Conservation (phyloP, 306 rosid genomes). For the Quercus alba region DNA sequence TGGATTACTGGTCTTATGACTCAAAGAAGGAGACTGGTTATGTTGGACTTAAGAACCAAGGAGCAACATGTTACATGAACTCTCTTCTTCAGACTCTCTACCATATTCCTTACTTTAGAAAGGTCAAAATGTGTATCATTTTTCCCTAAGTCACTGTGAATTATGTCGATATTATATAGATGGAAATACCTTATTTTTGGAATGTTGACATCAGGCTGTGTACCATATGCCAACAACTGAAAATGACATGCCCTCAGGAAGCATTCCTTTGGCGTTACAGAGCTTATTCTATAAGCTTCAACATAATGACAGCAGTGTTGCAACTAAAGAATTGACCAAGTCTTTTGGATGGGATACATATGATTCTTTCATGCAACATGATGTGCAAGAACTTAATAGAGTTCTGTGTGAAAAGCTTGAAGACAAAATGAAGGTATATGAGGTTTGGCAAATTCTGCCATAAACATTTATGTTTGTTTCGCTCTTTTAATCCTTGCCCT, state of each 20-base stretch:
- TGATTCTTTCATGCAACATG: slow-evolving; percentile 97
- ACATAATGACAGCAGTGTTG: slow-evolving; percentile 79
- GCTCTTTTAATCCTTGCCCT: slow-evolving; percentile 18
- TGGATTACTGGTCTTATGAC: slow-evolving; percentile 85
- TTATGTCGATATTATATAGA: not conserved
- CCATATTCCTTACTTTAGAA: slow-evolving; percentile 90
- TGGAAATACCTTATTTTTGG: slow-evolving; percentile 21
- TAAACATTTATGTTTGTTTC: slow-evolving; percentile 13
- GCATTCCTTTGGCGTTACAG: slow-evolving; percentile 91
- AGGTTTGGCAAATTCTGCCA: slow-evolving; percentile 6
- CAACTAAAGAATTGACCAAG: slow-evolving; percentile 90
- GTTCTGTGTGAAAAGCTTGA: slow-evolving; percentile 95
- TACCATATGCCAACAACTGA: slow-evolving; percentile 98
- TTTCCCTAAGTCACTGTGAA: slow-evolving; percentile 2
- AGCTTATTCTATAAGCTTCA: slow-evolving; percentile 95
- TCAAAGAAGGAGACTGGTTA: slow-evolving; percentile 94
- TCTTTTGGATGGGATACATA: slow-evolving; percentile 96
- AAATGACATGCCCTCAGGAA: slow-evolving; percentile 92
- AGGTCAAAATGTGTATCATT: slow-evolving; percentile 41
- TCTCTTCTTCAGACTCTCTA: slow-evolving; percentile 91
- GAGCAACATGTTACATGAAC: slow-evolving; percentile 99
- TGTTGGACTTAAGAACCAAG: slow-evolving; percentile 95
- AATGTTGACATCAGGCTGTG: slow-evolving; percentile 62
- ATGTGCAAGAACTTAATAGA: slow-evolving; percentile 95
- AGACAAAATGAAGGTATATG: slow-evolving; percentile 92